These are phyloP conservation scores for Sedum album DNA, from an alignment of 164 flowering plant species.

Conservation along the genomic window DNA sequence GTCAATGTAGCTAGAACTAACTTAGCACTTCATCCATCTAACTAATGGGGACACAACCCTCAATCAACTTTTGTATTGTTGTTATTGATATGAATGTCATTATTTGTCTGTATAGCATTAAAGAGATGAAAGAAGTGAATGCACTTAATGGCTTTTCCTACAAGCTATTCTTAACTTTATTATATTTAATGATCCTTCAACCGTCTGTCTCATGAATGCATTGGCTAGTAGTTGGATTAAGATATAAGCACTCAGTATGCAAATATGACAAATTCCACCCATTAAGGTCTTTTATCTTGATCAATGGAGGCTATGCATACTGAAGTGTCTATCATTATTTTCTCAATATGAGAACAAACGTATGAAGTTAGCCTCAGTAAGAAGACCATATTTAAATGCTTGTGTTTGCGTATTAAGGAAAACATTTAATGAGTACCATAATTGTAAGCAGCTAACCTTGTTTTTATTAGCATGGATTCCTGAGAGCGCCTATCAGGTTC, in stretches of 20 bases:
- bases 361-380: neutral
- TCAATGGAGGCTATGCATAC: neutral
- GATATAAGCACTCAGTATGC: neutral
- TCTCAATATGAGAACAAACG: neutral
- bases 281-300: neutral
- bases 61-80: neutral
- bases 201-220: neutral
- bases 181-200: neutral
- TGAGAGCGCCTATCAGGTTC: neutral
- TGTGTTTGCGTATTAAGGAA: neutral
- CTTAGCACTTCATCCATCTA: conserved; percentile 1
- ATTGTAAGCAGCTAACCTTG: neutral
- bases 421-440: neutral
- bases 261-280: neutral
- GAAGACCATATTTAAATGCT: neutral
- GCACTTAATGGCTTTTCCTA: conserved; percentile 43
- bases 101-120: conserved; percentile 29
- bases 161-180: conserved; percentile 18
- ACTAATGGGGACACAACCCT: neutral
- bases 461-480: neutral
- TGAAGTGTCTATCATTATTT: neutral
- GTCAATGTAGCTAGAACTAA: conserved; percentile 2
- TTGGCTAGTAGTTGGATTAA: neutral
- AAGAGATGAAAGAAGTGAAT: conserved; percentile 27
- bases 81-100: neutral